phyloP scores from a whole-genome alignment of 352 stramenopile species.

The Pythium dissimile region DNA sequence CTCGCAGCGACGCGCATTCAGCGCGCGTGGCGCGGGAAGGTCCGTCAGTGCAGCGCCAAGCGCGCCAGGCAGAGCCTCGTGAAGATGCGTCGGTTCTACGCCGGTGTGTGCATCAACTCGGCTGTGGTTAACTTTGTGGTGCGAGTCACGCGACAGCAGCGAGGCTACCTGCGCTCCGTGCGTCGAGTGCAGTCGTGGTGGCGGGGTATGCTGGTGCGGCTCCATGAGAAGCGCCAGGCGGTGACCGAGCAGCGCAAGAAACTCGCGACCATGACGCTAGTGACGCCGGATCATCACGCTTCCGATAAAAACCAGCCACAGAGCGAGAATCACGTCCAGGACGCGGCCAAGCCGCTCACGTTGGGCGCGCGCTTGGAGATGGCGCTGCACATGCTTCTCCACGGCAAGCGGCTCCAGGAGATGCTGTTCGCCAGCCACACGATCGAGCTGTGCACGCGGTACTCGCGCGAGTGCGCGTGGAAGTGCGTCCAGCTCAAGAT shows the following conservation, averaged over 20 bases:
- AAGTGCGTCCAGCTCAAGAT: slow-evolving; percentile 87
- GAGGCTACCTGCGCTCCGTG: slow-evolving; percentile 16
- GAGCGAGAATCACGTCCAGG: background rate
- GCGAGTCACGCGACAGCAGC: slow-evolving; percentile 1
- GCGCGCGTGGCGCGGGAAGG: slow-evolving; percentile 1
- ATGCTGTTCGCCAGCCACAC: slow-evolving; percentile 91
- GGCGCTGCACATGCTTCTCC: slow-evolving; percentile 67
- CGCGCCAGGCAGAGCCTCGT: background rate
- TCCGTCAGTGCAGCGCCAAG: background rate
- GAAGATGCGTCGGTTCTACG: slow-evolving; percentile 9
- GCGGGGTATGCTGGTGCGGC: slow-evolving; percentile 57
- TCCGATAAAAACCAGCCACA: background rate
- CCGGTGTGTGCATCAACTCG: background rate
- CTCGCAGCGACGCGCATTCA: slow-evolving; percentile 1
- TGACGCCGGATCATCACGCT: slow-evolving; percentile 10
- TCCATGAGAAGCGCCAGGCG: slow-evolving; percentile 34
- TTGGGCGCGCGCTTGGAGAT: slow-evolving; percentile 59
- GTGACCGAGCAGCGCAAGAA: slow-evolving; percentile 56
- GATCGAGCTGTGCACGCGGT: slow-evolving; percentile 90
- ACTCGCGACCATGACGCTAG: slow-evolving; percentile 46
- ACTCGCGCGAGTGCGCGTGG: slow-evolving; percentile 88
- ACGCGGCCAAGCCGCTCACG: slow-evolving; percentile 36
- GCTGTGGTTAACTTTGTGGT: slow-evolving; percentile 15
- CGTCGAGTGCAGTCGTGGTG: slow-evolving; percentile 64
- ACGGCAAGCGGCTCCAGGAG: slow-evolving; percentile 87